A percentile compares a stretch with the other conserved stretches of the same genome.
These are phyloP conservation scores for Balakata baccata DNA, from an alignment of 345 rosid species.

Conservation along the genomic window DNA sequence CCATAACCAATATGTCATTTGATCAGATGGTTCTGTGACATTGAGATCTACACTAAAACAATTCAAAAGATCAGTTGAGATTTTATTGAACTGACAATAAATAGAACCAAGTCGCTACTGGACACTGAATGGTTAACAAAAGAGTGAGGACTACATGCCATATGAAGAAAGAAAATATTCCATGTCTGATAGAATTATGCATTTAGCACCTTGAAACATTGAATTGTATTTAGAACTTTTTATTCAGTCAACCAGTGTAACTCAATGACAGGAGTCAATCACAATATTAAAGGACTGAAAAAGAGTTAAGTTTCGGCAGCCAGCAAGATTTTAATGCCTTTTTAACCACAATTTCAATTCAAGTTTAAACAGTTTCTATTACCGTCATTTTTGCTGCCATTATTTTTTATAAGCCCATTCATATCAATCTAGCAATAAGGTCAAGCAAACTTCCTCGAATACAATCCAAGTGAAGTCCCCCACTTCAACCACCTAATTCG, in stretches of 20 bases:
- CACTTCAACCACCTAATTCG: too few relatives aligned
- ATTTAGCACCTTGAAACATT: not conserved
- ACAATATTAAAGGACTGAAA: not conserved
- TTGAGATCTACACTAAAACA: not conserved
- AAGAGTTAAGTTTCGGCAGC: not conserved
- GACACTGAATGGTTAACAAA: not conserved
- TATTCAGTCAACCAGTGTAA: not conserved
- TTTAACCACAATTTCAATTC: not conserved
- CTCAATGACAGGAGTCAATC: not conserved
- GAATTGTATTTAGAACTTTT: not conserved
- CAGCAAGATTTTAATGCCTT: not conserved
- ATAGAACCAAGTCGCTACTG: not conserved
- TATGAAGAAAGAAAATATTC: not conserved
- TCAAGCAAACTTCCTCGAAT: too few relatives aligned
- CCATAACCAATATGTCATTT: slow-evolving; percentile 17
- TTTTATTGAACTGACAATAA: not conserved
- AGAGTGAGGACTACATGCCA: not conserved
- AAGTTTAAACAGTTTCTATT: not conserved
- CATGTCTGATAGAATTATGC: not conserved
- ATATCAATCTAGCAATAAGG: not conserved
- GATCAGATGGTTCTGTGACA: slow-evolving; percentile 4
- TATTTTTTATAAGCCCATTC: not conserved
- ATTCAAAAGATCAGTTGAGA: not conserved
- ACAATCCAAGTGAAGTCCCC: too few relatives aligned
- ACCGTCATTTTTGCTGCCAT: not conserved